Evolutionary conservation across 164 flowering plant species (phyloP), one percentile per base, ranked within the genome.

Genomic region (Pachysandra terminalis): DNA sequence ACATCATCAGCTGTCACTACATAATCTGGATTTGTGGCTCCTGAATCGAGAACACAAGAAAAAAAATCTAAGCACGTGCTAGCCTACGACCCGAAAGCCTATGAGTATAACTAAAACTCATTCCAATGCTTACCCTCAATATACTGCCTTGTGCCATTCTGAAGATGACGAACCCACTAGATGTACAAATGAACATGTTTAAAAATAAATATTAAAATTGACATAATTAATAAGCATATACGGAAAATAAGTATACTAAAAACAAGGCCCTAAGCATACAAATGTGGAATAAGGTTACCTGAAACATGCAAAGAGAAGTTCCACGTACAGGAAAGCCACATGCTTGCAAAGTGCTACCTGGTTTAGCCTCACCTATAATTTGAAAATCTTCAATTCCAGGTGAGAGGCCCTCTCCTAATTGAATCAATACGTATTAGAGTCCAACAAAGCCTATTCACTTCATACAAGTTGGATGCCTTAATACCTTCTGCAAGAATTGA

Each of bases 21-120:
- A 83, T 95, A 95, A 72, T 95, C 97, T 61, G 99, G 99, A 80
- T 90, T 84, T 53, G 98, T 95, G 58, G 97, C 98, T 59, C 97
- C 99, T 95, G 85, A 63, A 79, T 71, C 24, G 61, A 14, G 26
- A 61, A 70, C 41, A 64, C 22, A 66, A 14, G 66, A 40, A 64
- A 19, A 67, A 59, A 16, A 61, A 37, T 40, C 35, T 58, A 19
- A 35, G 32, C 25, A 67, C 32, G 3, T 45, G 55, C 19, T 53
- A 9, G 51, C 14, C 23, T 16, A 57, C 27, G 5, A 27, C 51
- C 22, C 16, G 16, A 45, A 21, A 37, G 48, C 16, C 17, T 26
- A 63, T 13, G 56, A 45, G 26, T 19, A 9, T 61, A 60, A 0
- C 24, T 19, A 2, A 40, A 68, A 24, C 49, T 14, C 19, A 60